These are phyloP conservation scores for Apiotrichum siamense DNA, from an alignment of 1,284 basidiomycete species.

Conservation along the genomic window DNA sequence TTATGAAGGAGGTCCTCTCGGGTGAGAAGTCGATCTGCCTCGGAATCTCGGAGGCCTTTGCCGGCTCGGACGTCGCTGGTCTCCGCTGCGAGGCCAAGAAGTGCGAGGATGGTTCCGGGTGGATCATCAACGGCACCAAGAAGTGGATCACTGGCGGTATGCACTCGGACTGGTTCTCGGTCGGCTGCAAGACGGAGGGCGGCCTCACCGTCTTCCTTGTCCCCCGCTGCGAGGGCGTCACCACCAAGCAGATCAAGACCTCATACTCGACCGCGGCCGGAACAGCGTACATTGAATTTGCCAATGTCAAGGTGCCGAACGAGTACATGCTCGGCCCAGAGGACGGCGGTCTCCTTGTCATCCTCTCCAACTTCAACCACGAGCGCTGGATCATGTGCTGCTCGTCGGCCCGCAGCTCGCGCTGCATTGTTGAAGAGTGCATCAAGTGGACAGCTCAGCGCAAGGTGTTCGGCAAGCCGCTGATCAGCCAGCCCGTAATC, in stretches of 20 bases:
- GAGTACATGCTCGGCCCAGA: slow-evolving; percentile 81
- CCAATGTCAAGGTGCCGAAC: slow-evolving; percentile 77
- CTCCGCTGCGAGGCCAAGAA: slow-evolving; percentile 75
- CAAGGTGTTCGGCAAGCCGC: slow-evolving; percentile 76
- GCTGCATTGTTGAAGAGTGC: slow-evolving; percentile 46
- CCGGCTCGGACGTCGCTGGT: slow-evolving; percentile 83
- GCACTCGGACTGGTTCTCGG: slow-evolving; percentile 46
- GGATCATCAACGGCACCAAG: slow-evolving; percentile 81
- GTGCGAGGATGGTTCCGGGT: slow-evolving; percentile 66
- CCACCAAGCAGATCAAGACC: slow-evolving; percentile 81
- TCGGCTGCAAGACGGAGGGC: slow-evolving; percentile 51
- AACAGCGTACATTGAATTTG: slow-evolving; percentile 80
- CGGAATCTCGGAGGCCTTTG: slow-evolving; percentile 82
- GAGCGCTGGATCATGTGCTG: slow-evolving; percentile 48
- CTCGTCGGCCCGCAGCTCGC: slow-evolving; percentile 37
- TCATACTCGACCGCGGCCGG: slow-evolving; percentile 72
- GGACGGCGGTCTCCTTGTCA: slow-evolving; percentile 73
- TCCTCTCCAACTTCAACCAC: slow-evolving; percentile 51
- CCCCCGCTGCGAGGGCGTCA: slow-evolving; percentile 68
- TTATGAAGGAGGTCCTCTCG: slow-evolving; percentile 73
- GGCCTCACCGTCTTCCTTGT: slow-evolving; percentile 84
- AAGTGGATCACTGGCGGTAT: slow-evolving; percentile 88
- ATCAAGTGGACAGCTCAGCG: slow-evolving; percentile 65
- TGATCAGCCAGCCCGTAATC: slow-evolving; percentile 75
- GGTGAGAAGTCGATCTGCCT: slow-evolving; percentile 65